Percentiles rank a stretch among this genome's conserved stretches.
These are phyloP conservation scores for Barnettozyma californica DNA, from an alignment of 805 yeast species.

Conservation along the genomic window DNA sequence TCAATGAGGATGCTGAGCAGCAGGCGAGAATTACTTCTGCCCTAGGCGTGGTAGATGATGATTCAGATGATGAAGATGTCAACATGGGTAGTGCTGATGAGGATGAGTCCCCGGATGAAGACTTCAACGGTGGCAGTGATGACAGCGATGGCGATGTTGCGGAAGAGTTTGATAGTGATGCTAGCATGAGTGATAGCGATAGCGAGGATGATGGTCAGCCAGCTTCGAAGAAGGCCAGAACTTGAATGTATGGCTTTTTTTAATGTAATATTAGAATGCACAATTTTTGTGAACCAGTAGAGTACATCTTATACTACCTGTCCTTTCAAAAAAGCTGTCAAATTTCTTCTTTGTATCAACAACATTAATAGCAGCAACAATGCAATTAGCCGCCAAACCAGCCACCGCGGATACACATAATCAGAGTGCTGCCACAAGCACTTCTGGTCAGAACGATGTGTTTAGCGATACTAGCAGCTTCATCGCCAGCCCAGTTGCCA, in stretches of 20 bases:
- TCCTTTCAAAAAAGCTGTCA: no score
- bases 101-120: conserved; percentile 80
- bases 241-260: not conserved
- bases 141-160: conserved; percentile 52
- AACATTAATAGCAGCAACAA: not conserved
- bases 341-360: not conserved
- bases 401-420: not conserved
- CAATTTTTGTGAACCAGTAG: not conserved
- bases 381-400: not conserved
- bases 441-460: conserved; percentile 3
- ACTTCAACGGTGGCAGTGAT: conserved; percentile 60
- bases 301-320: no score
- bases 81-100: conserved; percentile 77
- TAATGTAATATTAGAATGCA: not conserved
- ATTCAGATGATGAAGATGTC: conserved; percentile 41
- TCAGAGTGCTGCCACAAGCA: conserved; percentile 7
- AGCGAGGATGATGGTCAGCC: conserved; percentile 27
- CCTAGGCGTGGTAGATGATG: conserved; percentile 53
- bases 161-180: conserved; percentile 26
- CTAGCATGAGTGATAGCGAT: conserved; percentile 15
- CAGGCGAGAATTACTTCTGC: conserved; percentile 77
- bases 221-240: conserved; percentile 34
- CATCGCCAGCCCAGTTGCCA: conserved; percentile 7
- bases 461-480: not conserved
- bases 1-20: conserved; percentile 86